Evolutionary conservation across 805 yeast genomes (phyloP).

Genomic region (Saccharomycopsis fibuligera): DNA sequence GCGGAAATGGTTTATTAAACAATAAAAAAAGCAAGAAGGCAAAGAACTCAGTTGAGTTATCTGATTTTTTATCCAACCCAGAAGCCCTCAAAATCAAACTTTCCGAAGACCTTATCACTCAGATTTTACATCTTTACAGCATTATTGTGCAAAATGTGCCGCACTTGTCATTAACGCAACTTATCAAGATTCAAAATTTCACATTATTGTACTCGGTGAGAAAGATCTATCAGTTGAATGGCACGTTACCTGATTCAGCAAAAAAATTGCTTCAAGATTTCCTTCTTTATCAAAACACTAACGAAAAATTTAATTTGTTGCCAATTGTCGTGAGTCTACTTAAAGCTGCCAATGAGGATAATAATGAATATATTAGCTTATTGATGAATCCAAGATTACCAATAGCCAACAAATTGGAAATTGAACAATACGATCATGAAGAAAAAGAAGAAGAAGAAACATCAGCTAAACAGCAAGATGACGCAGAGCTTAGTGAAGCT

Average conservation of each 20-base stretch:
- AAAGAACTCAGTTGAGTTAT: conserved; percentile 44
- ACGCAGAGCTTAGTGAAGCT: neutral
- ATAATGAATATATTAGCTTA: conserved; percentile 42
- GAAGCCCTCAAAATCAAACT: conserved; percentile 25
- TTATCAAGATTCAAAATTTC: conserved; percentile 49
- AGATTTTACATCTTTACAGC: conserved; percentile 42
- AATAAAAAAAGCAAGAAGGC: conserved; percentile 30
- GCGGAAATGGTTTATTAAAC: conserved; percentile 9
- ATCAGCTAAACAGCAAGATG: neutral
- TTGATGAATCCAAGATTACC: conserved; percentile 77
- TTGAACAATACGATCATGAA: conserved; percentile 20
- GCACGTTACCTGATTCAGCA: conserved; percentile 22
- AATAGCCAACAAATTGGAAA: conserved; percentile 28
- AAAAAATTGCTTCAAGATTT: conserved; percentile 41
- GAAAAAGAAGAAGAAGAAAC: conserved; percentile 28
- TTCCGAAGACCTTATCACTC: conserved; percentile 18
- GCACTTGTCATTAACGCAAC: conserved; percentile 54
- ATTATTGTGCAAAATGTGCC: conserved; percentile 41
- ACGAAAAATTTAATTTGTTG: conserved; percentile 54
- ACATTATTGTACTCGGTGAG: conserved; percentile 33
- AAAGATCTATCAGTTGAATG: conserved; percentile 20
- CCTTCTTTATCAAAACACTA: conserved; percentile 61
- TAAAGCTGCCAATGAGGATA: conserved; percentile 34
- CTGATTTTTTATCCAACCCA: conserved; percentile 64
- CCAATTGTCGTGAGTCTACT: conserved; percentile 61